Evolutionary conservation across 2,329 filamentous ascomycete genomes (phyloP).

Genomic region (Colletotrichum falcatum): DNA sequence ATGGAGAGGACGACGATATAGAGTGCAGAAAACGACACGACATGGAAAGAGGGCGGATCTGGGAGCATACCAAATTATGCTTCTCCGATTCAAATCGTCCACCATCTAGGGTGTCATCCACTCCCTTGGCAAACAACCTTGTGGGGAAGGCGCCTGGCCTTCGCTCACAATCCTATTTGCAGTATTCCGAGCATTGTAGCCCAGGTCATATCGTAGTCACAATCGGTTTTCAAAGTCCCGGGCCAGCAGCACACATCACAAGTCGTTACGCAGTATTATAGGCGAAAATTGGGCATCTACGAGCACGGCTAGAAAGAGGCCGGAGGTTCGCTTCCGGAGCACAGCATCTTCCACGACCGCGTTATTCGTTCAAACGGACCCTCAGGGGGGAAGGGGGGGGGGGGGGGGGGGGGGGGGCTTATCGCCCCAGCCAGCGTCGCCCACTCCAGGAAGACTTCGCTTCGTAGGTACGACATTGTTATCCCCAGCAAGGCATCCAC

Average conservation of each 20-base stretch:
- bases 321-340: not conserved
- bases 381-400: not conserved
- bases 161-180: not conserved
- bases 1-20: too few species aligned
- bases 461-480: not conserved
- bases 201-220: not conserved
- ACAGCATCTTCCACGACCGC: not conserved
- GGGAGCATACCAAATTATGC: too few species aligned
- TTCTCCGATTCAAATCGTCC: too few species aligned
- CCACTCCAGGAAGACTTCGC: not conserved
- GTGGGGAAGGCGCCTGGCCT: too few species aligned
- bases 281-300: not conserved
- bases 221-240: too few species aligned
- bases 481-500: conserved; percentile 29
- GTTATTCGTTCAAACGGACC: not conserved
- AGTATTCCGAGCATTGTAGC: not conserved
- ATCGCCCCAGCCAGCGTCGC: conserved; percentile 14
- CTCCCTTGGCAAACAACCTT: too few species aligned
- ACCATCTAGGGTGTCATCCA: too few species aligned
- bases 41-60: too few species aligned
- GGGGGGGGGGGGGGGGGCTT: not conserved
- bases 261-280: not conserved
- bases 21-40: too few species aligned
- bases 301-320: not conserved
- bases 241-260: not conserved